Conservation (phyloP, 2,329 filamentous ascomycete genomes). For the Graphilbum ipis-grandicollis region DNA sequence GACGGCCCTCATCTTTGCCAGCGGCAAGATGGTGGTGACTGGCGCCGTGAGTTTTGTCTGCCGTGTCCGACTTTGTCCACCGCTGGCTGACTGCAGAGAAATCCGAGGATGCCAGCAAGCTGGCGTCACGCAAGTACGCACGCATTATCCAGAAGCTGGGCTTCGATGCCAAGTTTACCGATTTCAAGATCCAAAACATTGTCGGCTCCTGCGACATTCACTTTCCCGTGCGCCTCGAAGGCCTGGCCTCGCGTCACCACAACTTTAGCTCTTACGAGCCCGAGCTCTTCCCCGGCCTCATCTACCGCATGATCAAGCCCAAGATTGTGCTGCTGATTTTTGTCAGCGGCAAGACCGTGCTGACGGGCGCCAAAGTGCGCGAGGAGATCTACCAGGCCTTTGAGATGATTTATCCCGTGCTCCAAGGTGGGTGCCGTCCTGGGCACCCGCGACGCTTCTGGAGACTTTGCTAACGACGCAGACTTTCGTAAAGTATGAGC, state of each 20-base stretch:
- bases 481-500: slow-evolving; percentile 34
- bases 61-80: too few relatives aligned
- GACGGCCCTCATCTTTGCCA: slow-evolving; percentile 92
- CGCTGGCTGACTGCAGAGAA: neutral
- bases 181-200: slow-evolving; percentile 99
- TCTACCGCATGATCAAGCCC: slow-evolving; percentile 99
- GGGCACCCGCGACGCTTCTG: too few relatives aligned
- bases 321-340: slow-evolving; percentile 98
- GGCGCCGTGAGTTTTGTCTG: slow-evolving; percentile 36
- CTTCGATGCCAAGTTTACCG: slow-evolving; percentile 98
- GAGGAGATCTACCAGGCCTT: slow-evolving; percentile 97
- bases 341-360: slow-evolving; percentile 93
- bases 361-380: slow-evolving; percentile 92
- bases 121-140: slow-evolving; percentile 92
- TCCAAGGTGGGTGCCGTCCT: slow-evolving; percentile 47
- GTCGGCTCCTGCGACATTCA: slow-evolving; percentile 98
- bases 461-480: slow-evolving; percentile 8
- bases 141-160: slow-evolving; percentile 99
- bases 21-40: slow-evolving; percentile 98
- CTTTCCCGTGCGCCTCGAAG: slow-evolving; percentile 94
- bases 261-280: slow-evolving; percentile 99
- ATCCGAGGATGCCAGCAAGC: slow-evolving; percentile 91
- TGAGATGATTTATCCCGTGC: slow-evolving; percentile 91
- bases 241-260: slow-evolving; percentile 90
- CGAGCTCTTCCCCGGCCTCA: slow-evolving; percentile 94